Evolutionary conservation across 2,329 filamentous ascomycete genomes (phyloP), one percentile per base, ranked within the genome.

Genomic region (Ascosphaera apis): DNA sequence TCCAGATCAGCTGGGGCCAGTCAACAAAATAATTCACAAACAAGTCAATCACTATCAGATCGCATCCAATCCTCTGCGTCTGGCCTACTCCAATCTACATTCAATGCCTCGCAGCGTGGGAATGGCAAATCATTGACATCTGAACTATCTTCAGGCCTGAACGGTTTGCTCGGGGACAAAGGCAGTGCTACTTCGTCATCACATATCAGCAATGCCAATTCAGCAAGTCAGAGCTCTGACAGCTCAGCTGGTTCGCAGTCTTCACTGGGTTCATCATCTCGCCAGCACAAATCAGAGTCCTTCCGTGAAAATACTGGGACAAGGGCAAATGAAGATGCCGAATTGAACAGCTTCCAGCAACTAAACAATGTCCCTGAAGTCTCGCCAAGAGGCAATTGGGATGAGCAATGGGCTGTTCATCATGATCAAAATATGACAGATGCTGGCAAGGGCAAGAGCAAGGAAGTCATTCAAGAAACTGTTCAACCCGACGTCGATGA

Each of bases 11-110:
- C 27, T 5, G 5, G n/a, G 27, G n/a, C 5, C 9, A 30, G n/a
- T 11, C 27, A 30, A 13, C 27, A 30, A 11, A 5, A 30, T 4
- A 30, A n/a, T 4, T 6, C 27, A 12, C 27, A 30, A 13, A 12
- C 27, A 13, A n/a, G 9, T 4, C 9, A 13, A 30, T 42, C 40
- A 12, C 37, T 43, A 11, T 9, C 40, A 11, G 35, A 33, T 31
- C 39, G 42, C 31, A 39, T 43, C 15, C 40, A 42, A 28, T 39
- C 41, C 5, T 45, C 43, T n/a, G 43, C 43, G 1, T 38, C 42
- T 11, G 39, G 40, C 4, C 39, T 45, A 12, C 30, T 45, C n/a
- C 37, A 35, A 15, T 12, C 27, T 30, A 13, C 27, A 6, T 30
- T 30, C 27, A 30, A 30, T 30, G 27, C 33, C 4, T 15, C 33